These are phyloP conservation scores for Tolypocladium ovalisporum DNA, from an alignment of 2,329 filamentous ascomycete genomes.

Conservation along the genomic window DNA sequence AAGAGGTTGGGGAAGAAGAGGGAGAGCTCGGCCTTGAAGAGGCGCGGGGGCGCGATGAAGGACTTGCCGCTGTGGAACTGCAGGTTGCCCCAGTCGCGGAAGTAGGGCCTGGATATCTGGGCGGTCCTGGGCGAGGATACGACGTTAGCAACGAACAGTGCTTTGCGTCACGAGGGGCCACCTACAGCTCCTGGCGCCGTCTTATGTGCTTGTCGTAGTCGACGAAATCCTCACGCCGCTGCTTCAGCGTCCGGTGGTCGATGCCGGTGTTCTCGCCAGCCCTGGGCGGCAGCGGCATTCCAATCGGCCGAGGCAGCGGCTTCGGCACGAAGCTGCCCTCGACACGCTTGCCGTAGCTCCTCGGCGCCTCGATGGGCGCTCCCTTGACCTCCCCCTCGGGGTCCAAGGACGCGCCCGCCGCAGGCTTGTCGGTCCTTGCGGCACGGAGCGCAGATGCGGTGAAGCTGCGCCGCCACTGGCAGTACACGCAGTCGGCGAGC, in stretches of 20 bases:
- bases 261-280: slow-evolving; percentile 74
- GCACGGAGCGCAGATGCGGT: slow-evolving; percentile 27
- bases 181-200: slow-evolving; percentile 64
- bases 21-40: slow-evolving; percentile 72
- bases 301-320: slow-evolving; percentile 64
- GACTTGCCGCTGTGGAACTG: slow-evolving; percentile 78
- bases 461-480: slow-evolving; percentile 40
- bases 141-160: neutral
- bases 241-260: slow-evolving; percentile 52
- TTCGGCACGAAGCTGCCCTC: slow-evolving; percentile 45
- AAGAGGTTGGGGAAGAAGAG: slow-evolving; percentile 90
- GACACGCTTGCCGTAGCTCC: slow-evolving; percentile 45
- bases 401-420: slow-evolving; percentile 22
- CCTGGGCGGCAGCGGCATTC: slow-evolving; percentile 61
- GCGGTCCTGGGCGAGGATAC: slow-evolving; percentile 40
- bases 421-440: slow-evolving; percentile 21
- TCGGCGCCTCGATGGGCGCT: slow-evolving; percentile 45
- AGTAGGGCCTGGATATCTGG: slow-evolving; percentile 79
- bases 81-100: slow-evolving; percentile 88
- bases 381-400: slow-evolving; percentile 28
- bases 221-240: slow-evolving; percentile 71
- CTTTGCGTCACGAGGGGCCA: neutral
- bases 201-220: slow-evolving; percentile 76
- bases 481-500: slow-evolving; percentile 32
- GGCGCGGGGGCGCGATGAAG: slow-evolving; percentile 72